Evolutionary conservation across 2,329 filamentous ascomycete genomes (phyloP).

Genomic region (Clonostachys byssicola): DNA sequence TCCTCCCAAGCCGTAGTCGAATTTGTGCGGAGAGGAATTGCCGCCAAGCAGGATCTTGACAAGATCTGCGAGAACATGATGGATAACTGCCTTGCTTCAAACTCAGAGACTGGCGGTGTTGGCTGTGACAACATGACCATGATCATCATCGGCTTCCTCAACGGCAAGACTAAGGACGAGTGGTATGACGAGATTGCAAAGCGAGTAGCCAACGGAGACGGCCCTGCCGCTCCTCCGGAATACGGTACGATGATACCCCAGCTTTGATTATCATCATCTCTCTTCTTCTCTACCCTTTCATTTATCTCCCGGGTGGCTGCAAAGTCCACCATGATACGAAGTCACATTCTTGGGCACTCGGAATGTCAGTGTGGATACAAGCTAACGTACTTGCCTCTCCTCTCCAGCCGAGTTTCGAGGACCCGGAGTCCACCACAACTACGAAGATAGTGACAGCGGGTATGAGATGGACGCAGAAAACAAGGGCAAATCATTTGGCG

Average conservation of each 20-base stretch:
- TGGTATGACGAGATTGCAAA: conserved; percentile 97
- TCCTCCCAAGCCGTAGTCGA: conserved; percentile 96
- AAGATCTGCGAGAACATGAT: conserved; percentile 99
- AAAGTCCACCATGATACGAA: too few relatives aligned
- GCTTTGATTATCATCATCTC: too few relatives aligned
- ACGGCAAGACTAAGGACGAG: conserved; percentile 90
- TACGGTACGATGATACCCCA: conserved; percentile 69
- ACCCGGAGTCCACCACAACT: conserved; percentile 76
- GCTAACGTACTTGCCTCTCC: conserved; percentile 13
- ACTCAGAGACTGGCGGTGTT: conserved; percentile 95
- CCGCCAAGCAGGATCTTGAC: conserved; percentile 89
- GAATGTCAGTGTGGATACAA: neutral
- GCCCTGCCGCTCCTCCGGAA: conserved; percentile 96
- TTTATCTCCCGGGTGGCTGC: too few relatives aligned
- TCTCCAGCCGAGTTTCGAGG: conserved; percentile 76
- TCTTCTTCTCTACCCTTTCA: too few relatives aligned
- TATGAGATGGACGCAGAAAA: conserved; percentile 73
- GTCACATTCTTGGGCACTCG: too few relatives aligned
- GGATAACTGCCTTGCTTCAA: conserved; percentile 98
- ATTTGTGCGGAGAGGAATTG: conserved; percentile 94
- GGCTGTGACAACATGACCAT: conserved; percentile 99
- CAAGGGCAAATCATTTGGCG: conserved; percentile 57
- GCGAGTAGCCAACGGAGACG: conserved; percentile 93
- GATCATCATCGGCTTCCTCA: conserved; percentile 81
- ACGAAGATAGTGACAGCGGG: conserved; percentile 73